phyloP scores from a whole-genome alignment of 441 rosid genomes.

The Euphorbia celastroides region DNA sequence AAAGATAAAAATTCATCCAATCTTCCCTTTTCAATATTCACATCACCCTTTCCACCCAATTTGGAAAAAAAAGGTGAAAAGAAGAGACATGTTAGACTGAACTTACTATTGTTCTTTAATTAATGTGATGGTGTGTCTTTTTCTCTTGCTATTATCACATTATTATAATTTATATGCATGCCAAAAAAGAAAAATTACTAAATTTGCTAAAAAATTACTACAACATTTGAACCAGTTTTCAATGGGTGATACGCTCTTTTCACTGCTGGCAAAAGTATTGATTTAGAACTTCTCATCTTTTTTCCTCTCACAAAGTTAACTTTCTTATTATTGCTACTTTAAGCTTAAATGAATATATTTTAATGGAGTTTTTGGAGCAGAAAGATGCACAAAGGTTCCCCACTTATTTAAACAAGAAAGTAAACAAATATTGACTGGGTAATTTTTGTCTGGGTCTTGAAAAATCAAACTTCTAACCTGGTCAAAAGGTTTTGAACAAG shows the following conservation, averaged over 20 bases:
- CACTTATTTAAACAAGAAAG: background rate
- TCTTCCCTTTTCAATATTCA: background rate
- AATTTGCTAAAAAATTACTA: no score
- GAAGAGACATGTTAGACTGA: no score
- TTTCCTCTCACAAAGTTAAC: background rate
- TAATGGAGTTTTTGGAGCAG: background rate
- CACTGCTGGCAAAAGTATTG: background rate
- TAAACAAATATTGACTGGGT: background rate
- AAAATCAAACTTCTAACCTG: conserved; percentile 34
- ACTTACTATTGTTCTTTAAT: no score
- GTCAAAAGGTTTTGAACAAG: conserved; percentile 69
- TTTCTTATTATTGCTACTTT: background rate
- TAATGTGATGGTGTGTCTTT: no score
- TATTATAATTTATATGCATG: no score
- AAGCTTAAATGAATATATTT: background rate
- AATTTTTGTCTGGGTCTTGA: background rate
- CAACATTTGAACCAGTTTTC: no score
- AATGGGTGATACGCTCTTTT: background rate
- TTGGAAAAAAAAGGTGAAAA: background rate
- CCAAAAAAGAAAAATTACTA: no score
- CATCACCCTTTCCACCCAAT: background rate
- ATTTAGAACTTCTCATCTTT: background rate
- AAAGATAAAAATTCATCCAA: background rate
- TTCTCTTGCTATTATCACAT: no score
- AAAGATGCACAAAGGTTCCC: background rate